Evolutionary conservation across 2,329 filamentous ascomycete genomes (phyloP), one percentile per base, ranked within the genome.

Genomic region (Colletotrichum costaricense): DNA sequence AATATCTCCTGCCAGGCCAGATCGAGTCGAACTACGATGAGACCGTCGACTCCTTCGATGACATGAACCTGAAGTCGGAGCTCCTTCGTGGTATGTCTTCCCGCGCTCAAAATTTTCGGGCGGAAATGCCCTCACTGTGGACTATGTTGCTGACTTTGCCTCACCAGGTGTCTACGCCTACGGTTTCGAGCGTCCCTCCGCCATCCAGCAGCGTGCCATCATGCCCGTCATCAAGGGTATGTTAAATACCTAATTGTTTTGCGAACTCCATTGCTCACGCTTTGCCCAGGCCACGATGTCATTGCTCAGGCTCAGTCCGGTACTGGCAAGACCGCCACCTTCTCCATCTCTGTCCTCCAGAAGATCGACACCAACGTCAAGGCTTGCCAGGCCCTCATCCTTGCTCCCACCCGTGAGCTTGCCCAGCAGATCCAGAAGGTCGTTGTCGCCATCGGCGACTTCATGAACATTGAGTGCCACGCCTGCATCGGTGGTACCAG

Each of bases 11-110:
- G 16, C 81, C 85, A 98, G 96, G 93, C 88, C 95, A 97, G 90
- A 99, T 99, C 91, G 97, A 99, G 92, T 98, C 95, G 85, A 99
- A 99, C 94, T 99, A 98, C 90, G 97, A 99, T 91, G 95, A 98
- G 92, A 95, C 96, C 82, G 96, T 97, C 87, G 97, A 99, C 88
- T 98, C 95, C 76, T 99, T 99, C 88, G 97, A 99, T 88, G 91
- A 95, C 81, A 99, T 99, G 97, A 93, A 92, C 88, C 92, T 99
- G 83, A 98, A 97, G 92, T 84, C 95, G 78, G 97, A 99, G 90
- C 94, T 99, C 83, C 95, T 99, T 84, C 95, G 97, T 88, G 97
- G 87, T 89, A 80, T 83, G 83, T 85, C 30, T 49, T 24, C 30
- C 26, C 42, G 38, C 42, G 38, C 49, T 28, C 72, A 28, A 67